A percentile compares a stretch with the other conserved stretches of the same genome.
Evolutionary conservation across 805 yeast species (phyloP).

Genomic region (Wickerhamiella azyma): DNA sequence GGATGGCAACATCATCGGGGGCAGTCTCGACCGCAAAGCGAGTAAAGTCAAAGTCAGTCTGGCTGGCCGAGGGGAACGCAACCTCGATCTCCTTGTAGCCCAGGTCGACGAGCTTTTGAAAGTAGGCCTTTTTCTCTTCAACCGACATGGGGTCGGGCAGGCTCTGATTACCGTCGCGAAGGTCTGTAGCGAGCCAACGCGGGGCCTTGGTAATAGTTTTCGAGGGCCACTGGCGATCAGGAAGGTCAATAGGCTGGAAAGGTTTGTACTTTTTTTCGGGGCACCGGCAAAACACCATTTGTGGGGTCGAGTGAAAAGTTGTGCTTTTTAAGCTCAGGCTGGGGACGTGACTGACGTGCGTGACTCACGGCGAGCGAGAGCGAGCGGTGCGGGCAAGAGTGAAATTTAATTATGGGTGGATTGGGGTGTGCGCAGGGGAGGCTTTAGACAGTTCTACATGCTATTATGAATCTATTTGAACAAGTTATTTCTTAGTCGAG

Average conservation of each 20-base stretch:
- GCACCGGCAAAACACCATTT: slow-evolving; percentile 8
- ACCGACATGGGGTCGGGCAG: slow-evolving; percentile 80
- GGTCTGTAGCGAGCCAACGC: slow-evolving; percentile 71
- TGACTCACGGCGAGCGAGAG: too few relatives aligned
- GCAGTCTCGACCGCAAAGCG: slow-evolving; percentile 58
- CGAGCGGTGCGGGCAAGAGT: too few relatives aligned
- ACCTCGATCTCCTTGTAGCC: slow-evolving; percentile 81
- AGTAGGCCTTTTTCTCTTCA: slow-evolving; percentile 60
- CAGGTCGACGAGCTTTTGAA: slow-evolving; percentile 49
- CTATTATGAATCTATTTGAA: too few relatives aligned
- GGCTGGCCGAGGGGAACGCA: slow-evolving; percentile 70
- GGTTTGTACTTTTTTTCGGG: slow-evolving; percentile 37
- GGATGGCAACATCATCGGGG: slow-evolving; percentile 65
- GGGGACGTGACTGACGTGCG: too few relatives aligned
- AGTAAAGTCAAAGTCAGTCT: slow-evolving; percentile 69
- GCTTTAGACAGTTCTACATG: too few relatives aligned
- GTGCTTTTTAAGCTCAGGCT: background rate
- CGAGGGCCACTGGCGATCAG: slow-evolving; percentile 60
- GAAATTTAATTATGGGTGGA: too few relatives aligned
- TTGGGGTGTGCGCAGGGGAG: too few relatives aligned
- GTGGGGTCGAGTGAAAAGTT: background rate
- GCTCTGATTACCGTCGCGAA: slow-evolving; percentile 76
- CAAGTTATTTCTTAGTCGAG: too few relatives aligned
- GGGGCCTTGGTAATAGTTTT: slow-evolving; percentile 48
- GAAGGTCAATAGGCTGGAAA: slow-evolving; percentile 41